Base-by-base conservation (phyloP, 2,329 filamentous ascomycete genomes). In the Fusarium cicatricum region DNA sequence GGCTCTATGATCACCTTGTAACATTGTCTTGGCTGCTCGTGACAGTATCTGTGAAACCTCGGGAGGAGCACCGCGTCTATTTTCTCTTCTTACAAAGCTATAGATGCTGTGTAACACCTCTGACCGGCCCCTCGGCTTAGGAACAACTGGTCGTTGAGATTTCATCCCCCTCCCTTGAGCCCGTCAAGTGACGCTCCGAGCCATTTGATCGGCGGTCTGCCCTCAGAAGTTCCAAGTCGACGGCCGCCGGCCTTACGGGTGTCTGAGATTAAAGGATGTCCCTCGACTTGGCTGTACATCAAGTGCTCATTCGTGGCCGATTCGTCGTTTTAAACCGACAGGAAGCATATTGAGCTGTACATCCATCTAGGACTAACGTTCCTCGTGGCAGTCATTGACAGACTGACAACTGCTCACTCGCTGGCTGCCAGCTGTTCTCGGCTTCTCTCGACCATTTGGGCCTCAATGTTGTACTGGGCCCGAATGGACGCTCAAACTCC, bases 401-500 rank as follows among this genome's bases (percentile, higher is more conserved):
- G 29, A 44, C 23, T 37, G 33, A 34, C 11, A 48, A 40, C 26
- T 31, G 40, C 38, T 9, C n/a, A 43, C 54, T 48, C 63, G 51
- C 45, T 39, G 41, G 55, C 43, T 29, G 21, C 34, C 37, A 26
- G 47, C 52, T 23, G 44, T 38, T 45, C 46, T 39, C 37, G 43
- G 55, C 37, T 60, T 57, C 49, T 58, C 55, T 49, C 63, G 55
- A 57, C 60, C 59, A 17, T 51, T 47, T 43, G 29, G 48, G 29
- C 37, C 53, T 42, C 37, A 28, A 16, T 40, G 45, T 34, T 52
- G 44, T 23, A 10, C n/a, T 19, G 16, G 33, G 41, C 46, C 40
- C 38, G 39, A 45, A 37, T 61, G 44, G 60, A 34, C 37, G 37
- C 43, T 34, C 28, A 40, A 28, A 32, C 29, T 48, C 38, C 17